Evolutionary conservation across 257 asterid species (phyloP), one percentile per base, ranked within the genome.

Genomic region (Sherardia arvensis): DNA sequence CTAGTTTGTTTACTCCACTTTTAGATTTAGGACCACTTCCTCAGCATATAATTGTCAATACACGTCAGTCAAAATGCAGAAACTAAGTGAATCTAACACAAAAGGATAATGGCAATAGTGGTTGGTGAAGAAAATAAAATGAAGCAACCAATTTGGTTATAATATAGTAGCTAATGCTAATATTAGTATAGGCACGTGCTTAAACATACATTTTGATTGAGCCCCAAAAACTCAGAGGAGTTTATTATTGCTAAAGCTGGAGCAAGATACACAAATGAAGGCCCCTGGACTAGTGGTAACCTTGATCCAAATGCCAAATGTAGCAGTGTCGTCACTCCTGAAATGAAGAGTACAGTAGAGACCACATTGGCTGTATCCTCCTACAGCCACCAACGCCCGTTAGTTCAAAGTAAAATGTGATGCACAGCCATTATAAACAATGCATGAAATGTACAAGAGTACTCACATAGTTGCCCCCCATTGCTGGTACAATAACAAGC

Each of bases 391-490:
- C 12, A 47, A 54, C 32, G 30, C 64, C 61, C 38, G 49, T 78
- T 53, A 79, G 76, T 58, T 68, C 45, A 65, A 54, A 53, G 70
- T 67, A 45, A 26, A 23, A 65, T 38, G 53, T 25, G 21, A 68
- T 4, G 61, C 32, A 22, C 2, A 20, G 29, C 8, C 32, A n/a
- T 7, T 3, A 7, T 59, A 65, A 61, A 49, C 48, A 12, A 57
- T 69, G 66, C 59, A 47, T 21, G 17, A 73, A 78, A 74, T n/a
- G 68, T 71, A 66, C 75, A 65, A 76, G 75, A 84, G 83, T 62
- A 81, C 99, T 90, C 88, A 93, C 99, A 76, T 90, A 67, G 79
- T 82, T 83, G 78, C 99, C 99, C 43, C 99, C 97, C 99, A 87
- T 93, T 70, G 99, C 95, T n/a, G 99, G 99, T 81, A 93, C 96